Base-by-base conservation (phyloP, 2,329 filamentous ascomycete genomes). In the Talaromyces sp. region DNA sequence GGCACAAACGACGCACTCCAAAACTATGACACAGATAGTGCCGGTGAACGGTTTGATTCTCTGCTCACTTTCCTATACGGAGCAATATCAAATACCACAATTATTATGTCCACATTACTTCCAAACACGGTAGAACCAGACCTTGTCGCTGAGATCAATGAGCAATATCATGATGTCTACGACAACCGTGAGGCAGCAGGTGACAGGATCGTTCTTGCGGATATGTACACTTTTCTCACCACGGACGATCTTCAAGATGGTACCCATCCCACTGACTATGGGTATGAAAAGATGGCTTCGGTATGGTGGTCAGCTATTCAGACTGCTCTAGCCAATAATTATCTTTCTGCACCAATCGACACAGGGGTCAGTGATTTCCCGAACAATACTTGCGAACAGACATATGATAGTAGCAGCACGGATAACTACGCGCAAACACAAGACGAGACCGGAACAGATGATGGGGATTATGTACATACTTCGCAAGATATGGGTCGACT, bases 1-100 rank as follows among this genome's bases (percentile, higher is more conserved):
- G 57, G 57, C 19, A 60, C 57, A 11, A 60, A 60, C 7, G 57
- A 60, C n/a, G 25, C 22, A 11, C 25, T 60, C 15, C 57, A 47
- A 15, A 22, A 35, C 27, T n/a, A 45, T 45, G 41, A 60, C 41
- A 13, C 11, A 13, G 57, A 15, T 19, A 47, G 35, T 47, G 39
- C 41, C 17, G 39, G 41, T 13, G 25, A 17, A 10, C 41, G 57
- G 5, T 15, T 47, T 10, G 22, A 60, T n/a, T 45, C 15, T 47
- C 10, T 60, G 27, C 15, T 60, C 15, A 3, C 17, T 39, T 25
- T 47, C 13, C 7, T 60, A 10, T 33, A 25, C 2, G 39, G 11
- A 11, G 39, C 39, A 11, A 35, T 60, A 15, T 2, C 39, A 11
- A 27, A 33, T 17, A 47, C 41, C 8, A 33, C 57, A 15, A 39